phyloP scores from a whole-genome alignment of 2,329 filamentous ascomycete species.

The Arthrobotrys musiformis region DNA sequence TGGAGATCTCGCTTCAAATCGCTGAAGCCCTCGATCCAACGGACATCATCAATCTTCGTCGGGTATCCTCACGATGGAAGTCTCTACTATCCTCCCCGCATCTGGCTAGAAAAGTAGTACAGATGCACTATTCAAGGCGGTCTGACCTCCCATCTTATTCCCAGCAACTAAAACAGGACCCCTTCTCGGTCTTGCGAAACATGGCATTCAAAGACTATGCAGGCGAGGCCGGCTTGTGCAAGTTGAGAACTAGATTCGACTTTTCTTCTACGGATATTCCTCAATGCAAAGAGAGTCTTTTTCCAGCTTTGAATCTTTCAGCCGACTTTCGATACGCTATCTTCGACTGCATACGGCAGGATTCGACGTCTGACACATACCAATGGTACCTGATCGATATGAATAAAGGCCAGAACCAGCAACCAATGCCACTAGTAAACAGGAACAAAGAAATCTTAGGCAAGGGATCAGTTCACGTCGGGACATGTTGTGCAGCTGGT shows the following conservation, averaged over 20 bases:
- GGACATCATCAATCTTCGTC: constrained; percentile 25
- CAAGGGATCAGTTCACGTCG: background rate
- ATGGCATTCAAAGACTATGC: constrained; percentile 35
- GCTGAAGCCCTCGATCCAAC: constrained; percentile 28
- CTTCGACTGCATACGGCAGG: background rate
- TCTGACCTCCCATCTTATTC: constrained; percentile 23
- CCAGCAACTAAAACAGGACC: constrained; percentile 3
- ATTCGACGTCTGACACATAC: background rate
- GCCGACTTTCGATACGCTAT: constrained; percentile 16
- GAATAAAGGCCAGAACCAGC: background rate
- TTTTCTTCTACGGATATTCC: background rate
- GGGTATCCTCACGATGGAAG: constrained; percentile 42
- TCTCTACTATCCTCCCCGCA: constrained; percentile 23
- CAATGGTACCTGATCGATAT: constrained; percentile 6
- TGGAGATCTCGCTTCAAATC: constrained; percentile 31
- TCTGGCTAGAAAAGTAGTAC: background rate
- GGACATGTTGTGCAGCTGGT: constrained; percentile 12
- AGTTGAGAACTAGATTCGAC: background rate
- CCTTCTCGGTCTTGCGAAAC: constrained; percentile 32
- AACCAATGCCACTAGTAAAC: background rate
- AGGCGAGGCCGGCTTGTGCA: constrained; percentile 6
- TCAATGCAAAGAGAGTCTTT: background rate
- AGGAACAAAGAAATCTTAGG: constrained; percentile 17
- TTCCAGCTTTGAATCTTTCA: background rate
- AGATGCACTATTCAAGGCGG: constrained; percentile 15